Evolutionary conservation across 768 basidiomycete genomes (phyloP).

Genomic region (Termitomyces sp.): DNA sequence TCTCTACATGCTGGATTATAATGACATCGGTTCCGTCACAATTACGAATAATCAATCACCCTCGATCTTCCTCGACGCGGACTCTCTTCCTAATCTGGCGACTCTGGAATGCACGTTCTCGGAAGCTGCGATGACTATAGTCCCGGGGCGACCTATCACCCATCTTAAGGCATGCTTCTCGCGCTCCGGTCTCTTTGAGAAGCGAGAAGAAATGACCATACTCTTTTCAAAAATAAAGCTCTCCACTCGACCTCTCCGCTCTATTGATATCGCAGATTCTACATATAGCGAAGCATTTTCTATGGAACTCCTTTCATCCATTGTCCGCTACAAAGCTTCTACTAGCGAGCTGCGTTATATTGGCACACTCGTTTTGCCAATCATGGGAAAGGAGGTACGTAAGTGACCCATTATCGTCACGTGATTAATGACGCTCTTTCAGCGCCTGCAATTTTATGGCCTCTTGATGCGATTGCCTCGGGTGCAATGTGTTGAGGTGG

Average conservation of each 20-base stretch:
- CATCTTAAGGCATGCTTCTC: constrained; percentile 70
- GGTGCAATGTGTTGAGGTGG: constrained; percentile 55
- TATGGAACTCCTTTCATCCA: constrained; percentile 41
- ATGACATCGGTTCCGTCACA: constrained; percentile 18
- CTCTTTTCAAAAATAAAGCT: constrained; percentile 42
- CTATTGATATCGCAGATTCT: constrained; percentile 61
- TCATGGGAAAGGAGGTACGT: constrained; percentile 48
- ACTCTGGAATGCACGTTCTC: constrained; percentile 63
- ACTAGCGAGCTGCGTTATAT: constrained; percentile 46
- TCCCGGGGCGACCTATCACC: constrained; percentile 53
- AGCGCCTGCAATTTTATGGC: constrained; percentile 63
- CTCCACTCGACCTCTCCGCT: constrained; percentile 38
- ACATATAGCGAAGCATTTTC: constrained; percentile 50
- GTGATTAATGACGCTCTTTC: constrained; percentile 2
- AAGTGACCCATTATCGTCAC: constrained; percentile 4
- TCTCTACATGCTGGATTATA: constrained; percentile 43
- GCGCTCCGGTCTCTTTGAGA: constrained; percentile 37
- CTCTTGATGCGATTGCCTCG: constrained; percentile 46
- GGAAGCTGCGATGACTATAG: constrained; percentile 53
- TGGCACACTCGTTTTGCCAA: constrained; percentile 60
- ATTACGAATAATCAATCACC: constrained; percentile 18
- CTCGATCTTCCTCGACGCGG: constrained; percentile 19
- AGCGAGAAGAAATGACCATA: constrained; percentile 44
- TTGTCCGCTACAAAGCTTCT: constrained; percentile 29
- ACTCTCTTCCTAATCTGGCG: constrained; percentile 42